Conservation (phyloP, 345 rosid species). For the Ceriops tagal region DNA sequence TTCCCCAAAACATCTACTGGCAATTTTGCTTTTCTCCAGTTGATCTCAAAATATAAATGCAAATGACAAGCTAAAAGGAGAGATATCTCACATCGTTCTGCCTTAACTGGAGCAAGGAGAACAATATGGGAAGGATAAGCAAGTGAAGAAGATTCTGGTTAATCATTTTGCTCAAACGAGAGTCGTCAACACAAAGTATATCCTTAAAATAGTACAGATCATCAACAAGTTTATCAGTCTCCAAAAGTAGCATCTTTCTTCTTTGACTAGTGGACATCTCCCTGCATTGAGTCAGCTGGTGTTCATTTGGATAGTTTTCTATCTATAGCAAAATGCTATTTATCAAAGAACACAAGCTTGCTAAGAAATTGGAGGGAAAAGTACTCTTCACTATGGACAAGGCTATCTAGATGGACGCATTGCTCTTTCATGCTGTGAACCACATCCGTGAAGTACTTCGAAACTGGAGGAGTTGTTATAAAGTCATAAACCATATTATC, state of each 20-base stretch:
- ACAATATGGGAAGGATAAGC: conserved; percentile 50
- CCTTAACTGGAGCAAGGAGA: conserved; percentile 36
- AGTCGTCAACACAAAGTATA: conserved; percentile 46
- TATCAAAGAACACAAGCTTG: conserved; percentile 10
- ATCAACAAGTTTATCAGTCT: conserved; percentile 55
- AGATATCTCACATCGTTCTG: conserved; percentile 44
- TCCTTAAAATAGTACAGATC: conserved; percentile 68
- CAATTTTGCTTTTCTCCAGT: too few relatives aligned
- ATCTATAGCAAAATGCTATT: not conserved
- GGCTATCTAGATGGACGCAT: conserved; percentile 41
- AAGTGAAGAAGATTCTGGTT: conserved; percentile 40
- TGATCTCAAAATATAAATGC: conserved; percentile 1
- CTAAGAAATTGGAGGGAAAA: conserved; percentile 13
- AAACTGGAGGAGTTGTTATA: conserved; percentile 52
- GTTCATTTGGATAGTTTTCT: conserved; percentile 5
- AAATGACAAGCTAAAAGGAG: conserved; percentile 12
- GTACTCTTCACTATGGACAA: conserved; percentile 44
- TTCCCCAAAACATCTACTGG: not conserved
- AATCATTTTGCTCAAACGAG: conserved; percentile 44
- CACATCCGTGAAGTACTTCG: conserved; percentile 56
- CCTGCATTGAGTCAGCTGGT: conserved; percentile 35
- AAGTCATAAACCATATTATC: conserved; percentile 54
- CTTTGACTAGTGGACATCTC: conserved; percentile 26
- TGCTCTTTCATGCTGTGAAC: conserved; percentile 47
- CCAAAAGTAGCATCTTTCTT: conserved; percentile 34